These are phyloP conservation scores for Henckelia pumila DNA, from an alignment of 257 asterid species.

Conservation along the genomic window DNA sequence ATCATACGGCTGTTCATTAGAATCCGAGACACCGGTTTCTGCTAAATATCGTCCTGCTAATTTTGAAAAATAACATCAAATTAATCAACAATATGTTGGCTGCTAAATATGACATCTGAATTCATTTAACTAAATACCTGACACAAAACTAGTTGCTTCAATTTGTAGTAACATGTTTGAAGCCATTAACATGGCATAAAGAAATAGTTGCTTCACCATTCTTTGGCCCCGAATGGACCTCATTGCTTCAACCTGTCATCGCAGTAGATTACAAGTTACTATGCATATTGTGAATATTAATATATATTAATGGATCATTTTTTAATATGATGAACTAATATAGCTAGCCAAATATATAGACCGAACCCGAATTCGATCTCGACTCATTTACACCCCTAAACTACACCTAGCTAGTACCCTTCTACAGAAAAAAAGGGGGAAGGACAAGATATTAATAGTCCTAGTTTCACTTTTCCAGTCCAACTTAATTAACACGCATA, in stretches of 20 bases:
- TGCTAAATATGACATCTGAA: background rate
- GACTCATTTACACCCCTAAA: no score
- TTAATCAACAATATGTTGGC: conserved; percentile 12
- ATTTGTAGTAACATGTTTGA: conserved; percentile 22
- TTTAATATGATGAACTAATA: no score
- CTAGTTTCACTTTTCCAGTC: no score
- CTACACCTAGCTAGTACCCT: no score
- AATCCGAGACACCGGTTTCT: conserved; percentile 26
- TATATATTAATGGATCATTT: no score
- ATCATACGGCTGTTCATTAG: conserved; percentile 26
- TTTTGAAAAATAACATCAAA: conserved; percentile 14
- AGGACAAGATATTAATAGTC: no score
- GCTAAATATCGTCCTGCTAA: conserved; percentile 46
- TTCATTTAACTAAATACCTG: conserved; percentile 27
- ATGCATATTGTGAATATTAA: no score
- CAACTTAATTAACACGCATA: no score
- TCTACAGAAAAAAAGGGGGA: no score
- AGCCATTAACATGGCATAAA: conserved; percentile 27
- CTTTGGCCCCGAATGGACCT: conserved; percentile 12
- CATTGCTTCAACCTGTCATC: conserved; percentile 33
- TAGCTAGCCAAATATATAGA: no score
- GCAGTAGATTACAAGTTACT: no score
- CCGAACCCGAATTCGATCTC: no score
- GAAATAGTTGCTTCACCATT: conserved; percentile 24
- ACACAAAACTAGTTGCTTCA: conserved; percentile 24